Base-by-base conservation (phyloP, 2,329 filamentous ascomycete species). In the Aureobasidium sp. region DNA sequence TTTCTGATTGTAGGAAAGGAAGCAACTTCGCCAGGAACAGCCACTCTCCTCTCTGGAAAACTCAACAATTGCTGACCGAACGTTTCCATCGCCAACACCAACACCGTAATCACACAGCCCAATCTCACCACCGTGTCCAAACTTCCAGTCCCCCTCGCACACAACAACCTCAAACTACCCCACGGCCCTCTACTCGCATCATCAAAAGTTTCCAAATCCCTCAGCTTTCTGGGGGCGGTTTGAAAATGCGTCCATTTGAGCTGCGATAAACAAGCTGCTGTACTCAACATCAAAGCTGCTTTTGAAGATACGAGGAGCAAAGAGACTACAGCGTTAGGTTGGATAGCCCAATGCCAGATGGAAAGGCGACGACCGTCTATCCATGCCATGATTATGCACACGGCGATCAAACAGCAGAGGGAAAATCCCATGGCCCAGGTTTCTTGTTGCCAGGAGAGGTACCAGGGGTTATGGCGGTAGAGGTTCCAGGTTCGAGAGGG, bases 331-430 rank as follows among this genome's bases (percentile, higher is more conserved):
- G 41, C 53, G 30, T 57, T 57, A 10, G 53, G 41, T 13, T 57
- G 53, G n/a, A 57, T 57, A 13, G 53, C 53, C 53, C 53, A 57
- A 27, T 57, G 53, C 53, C 53, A 57, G n/a, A 57, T 57, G 8
- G 39, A 34, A 3, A 57, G 41, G 3, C 41, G 34, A 16, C 32
- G 25, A 1, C 53, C 53, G 21, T 57, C 53, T 36, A 45, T 44
- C 53, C 53, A 57, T 5, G 41, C 39, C 30, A 57, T 44, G 6
- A 57, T 57, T 1, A 57, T n/a, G 8, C 29, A 16, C 5, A 57
- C 53, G 13, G 53, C 53, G 13, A 57, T n/a, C 5, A 57, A 10
- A 8, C 53, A 57, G 4, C 29, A 16, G 29, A 57, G 5, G 11
- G 36, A 42, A 10, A 57, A 57, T 2, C 45, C 16, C 53, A 57